Evolutionary conservation across 2,329 filamentous ascomycete species (phyloP), one percentile per base, ranked within the genome.

Genomic region (Diaporthe citri): DNA sequence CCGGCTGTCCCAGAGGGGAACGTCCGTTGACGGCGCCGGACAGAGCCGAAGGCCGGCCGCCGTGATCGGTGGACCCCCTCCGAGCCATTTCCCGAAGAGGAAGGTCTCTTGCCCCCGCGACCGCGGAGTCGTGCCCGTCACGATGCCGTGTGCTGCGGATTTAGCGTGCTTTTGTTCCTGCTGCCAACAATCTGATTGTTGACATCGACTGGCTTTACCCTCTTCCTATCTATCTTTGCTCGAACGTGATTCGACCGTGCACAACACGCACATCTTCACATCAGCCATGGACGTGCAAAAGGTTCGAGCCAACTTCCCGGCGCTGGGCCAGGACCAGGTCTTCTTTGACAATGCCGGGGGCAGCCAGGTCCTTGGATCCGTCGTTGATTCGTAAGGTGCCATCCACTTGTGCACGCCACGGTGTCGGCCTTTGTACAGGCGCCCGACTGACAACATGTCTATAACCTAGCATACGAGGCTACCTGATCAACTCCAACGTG

Each of bases 291-390:
- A 93, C 78, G 86, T 94, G 66, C 80, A 86, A 12, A 84, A 85
- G 66, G 87, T 89, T 41, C 88, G 92, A 75, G 85, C 87, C 76
- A 86, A 88, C 72, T 96, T 96, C 84, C 93, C 94, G 46, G 92
- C 93, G 20, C 83, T 96, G 52, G 83, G 88, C 55, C 87, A 91
- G 75, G 86, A 72, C 74, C 93, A 95, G 79, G 87, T 95, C 67
- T 95, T 90, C 81, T 89, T 96, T 78, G 94, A 96, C 80, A 96
- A 96, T 80, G 94, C 93, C 15, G 94, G 94, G 25, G 94, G 94
- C 51, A 94, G 91, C 80, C 94, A 96, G 80, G 88, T 90, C 1
- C 84, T 96, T 4, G 90, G 89, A 36, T 86, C 88, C 22, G 94
- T 94, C 22, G 91, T 93, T 74, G 89, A 93, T 73, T 88, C 89